These are phyloP conservation scores for Brassica incana DNA, from an alignment of 345 rosid genomes.

Conservation along the genomic window DNA sequence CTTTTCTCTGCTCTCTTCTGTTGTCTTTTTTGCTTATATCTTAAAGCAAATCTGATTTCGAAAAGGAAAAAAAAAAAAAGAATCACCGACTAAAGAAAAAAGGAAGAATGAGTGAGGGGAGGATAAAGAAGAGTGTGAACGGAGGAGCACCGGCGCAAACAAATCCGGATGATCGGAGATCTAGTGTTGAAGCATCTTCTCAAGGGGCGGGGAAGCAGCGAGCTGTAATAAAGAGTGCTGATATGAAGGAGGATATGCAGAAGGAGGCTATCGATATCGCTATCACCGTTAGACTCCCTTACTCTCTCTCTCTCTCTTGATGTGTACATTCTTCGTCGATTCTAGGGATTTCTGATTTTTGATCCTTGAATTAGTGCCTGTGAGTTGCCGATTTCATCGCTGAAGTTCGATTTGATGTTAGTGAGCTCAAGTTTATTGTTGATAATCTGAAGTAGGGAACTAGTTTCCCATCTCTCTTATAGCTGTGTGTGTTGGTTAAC, in stretches of 20 bases:
- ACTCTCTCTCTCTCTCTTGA: background rate
- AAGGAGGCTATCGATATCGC: slow-evolving; percentile 88
- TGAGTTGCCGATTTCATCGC: background rate
- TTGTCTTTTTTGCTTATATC: background rate
- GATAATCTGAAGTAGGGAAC: slow-evolving; percentile 12
- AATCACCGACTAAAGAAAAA: slow-evolving; percentile 9
- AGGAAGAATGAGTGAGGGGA: slow-evolving; percentile 52
- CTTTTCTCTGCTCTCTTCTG: background rate
- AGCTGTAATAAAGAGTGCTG: slow-evolving; percentile 86
- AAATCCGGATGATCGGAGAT: slow-evolving; percentile 57
- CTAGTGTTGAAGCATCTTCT: slow-evolving; percentile 37
- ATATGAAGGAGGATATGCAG: slow-evolving; percentile 97
- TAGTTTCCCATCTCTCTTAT: slow-evolving; percentile 3
- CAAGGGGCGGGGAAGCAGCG: slow-evolving; percentile 53
- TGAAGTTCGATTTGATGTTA: slow-evolving; percentile 26
- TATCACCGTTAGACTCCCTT: slow-evolving; percentile 43
- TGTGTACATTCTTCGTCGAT: slow-evolving; percentile 15
- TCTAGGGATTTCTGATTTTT: slow-evolving; percentile 24
- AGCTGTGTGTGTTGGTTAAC: background rate
- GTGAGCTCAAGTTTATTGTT: background rate
- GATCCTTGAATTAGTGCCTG: background rate
- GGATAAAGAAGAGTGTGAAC: slow-evolving; percentile 51
- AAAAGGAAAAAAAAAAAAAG: background rate
- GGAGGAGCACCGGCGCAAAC: slow-evolving; percentile 53
- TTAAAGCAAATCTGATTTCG: slow-evolving; percentile 19